Evolutionary conservation across 371 early-diverging fungal species (phyloP).

Genomic region (Polyrhizophydium stewartii): DNA sequence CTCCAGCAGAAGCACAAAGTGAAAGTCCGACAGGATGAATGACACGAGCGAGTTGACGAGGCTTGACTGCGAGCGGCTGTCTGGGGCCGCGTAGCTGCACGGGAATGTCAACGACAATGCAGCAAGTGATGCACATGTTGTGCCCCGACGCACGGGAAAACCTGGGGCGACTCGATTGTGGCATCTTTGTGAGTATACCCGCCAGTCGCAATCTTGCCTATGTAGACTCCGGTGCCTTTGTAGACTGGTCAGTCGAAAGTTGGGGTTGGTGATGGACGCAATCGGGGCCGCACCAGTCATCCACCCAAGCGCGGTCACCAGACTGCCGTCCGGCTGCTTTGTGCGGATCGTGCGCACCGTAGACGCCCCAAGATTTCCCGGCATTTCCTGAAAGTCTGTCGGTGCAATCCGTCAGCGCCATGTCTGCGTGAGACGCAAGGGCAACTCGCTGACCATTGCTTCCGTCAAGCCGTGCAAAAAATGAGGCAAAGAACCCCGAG

Average conservation of each 20-base stretch:
- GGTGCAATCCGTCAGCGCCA: conserved; percentile 1
- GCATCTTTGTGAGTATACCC: too few relatives aligned
- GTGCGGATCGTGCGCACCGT: conserved; percentile 35
- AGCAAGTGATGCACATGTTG: too few relatives aligned
- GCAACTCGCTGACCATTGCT: neutral
- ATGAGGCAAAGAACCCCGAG: neutral
- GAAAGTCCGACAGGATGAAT: conserved; percentile 80
- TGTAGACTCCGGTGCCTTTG: too few relatives aligned
- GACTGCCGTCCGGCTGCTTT: neutral
- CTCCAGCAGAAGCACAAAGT: conserved; percentile 75
- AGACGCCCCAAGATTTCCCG: conserved; percentile 55
- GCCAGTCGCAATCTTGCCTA: too few relatives aligned
- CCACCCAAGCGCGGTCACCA: conserved; percentile 69
- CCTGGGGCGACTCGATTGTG: neutral
- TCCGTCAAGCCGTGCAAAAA: neutral
- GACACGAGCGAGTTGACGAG: conserved; percentile 61
- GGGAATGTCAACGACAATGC: neutral
- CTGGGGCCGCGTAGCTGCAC: neutral
- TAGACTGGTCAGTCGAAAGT: too few relatives aligned
- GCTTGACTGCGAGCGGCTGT: neutral
- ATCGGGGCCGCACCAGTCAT: too few relatives aligned
- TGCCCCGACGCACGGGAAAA: too few relatives aligned
- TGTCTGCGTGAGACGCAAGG: neutral
- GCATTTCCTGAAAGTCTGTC: conserved; percentile 70
- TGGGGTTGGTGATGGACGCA: too few relatives aligned